Base-by-base conservation (phyloP, 2,329 filamentous ascomycete species). In the Sporothrix pseudoabietina region DNA sequence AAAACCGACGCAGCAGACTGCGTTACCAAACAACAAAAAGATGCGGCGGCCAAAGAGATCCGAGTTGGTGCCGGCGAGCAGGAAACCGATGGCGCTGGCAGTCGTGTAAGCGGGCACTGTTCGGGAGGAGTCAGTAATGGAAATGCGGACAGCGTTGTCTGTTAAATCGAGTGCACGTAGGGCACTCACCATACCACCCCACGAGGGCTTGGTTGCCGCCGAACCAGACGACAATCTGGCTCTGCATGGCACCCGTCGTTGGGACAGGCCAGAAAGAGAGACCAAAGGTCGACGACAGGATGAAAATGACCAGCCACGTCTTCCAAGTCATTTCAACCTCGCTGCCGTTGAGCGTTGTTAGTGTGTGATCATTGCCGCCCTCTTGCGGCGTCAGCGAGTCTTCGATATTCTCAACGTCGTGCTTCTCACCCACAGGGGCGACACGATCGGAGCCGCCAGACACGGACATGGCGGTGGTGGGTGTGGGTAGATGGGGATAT, bases 21-120 rank as follows among this genome's bases (percentile, higher is more conserved):
- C 19, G 57, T 74, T 74, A 39, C 61, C 65, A 26, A 72, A 69
- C 0, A 74, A 22, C 19, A 74, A 59, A 44, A 74, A 74, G 22
- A 68, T 65, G 30, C 73, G 71, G 10, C 71, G 55, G 16, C 73
- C 73, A 69, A 74, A 74, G 32, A 74, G 71, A 32, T 74, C 73
- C 14, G 73, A 75, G 68, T 75, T 75, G 41, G 49, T 72, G 30
- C 61, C 59, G 49, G 71, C 71, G 10, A 72, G 61, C 9, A 72
- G 61, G 47, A 72, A 72, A 4, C 61, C 71, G 30, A 72, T 72
- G 59, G 71, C 71, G 19, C 26, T 72, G 49, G 61, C 61, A 5
- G 59, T 72, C 26, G 70, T 72, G 32, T 72, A 72, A 22, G 70
- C 70, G 12, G 70, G 70, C 3, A 66, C 44, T 70, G 30, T 14